These are phyloP conservation scores for Apiospora malaysiana DNA, from an alignment of 2,329 filamentous ascomycete genomes.

Conservation along the genomic window DNA sequence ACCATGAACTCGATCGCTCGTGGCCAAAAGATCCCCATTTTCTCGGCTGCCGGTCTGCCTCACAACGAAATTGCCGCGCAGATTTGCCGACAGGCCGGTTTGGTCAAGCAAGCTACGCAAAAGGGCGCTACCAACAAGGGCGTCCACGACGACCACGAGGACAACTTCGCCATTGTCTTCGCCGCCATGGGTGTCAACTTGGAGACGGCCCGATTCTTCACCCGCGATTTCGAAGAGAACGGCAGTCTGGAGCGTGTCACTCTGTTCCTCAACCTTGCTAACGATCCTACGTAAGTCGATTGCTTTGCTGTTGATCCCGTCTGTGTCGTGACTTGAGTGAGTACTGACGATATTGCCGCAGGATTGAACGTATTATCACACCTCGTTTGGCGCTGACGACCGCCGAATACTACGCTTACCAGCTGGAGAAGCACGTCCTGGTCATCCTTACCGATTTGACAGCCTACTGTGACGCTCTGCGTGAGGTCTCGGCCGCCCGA, in stretches of 20 bases:
- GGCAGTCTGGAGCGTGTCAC: slow-evolving; percentile 97
- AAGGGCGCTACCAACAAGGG: slow-evolving; percentile 86
- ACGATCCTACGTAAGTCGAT: slow-evolving; percentile 86
- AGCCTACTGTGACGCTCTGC: slow-evolving; percentile 97
- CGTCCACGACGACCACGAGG: slow-evolving; percentile 94
- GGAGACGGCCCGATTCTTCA: slow-evolving; percentile 98
- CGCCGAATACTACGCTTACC: slow-evolving; percentile 99
- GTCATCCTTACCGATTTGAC: slow-evolving; percentile 98
- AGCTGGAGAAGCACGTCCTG: slow-evolving; percentile 98
- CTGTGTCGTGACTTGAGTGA: background rate
- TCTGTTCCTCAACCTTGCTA: slow-evolving; percentile 98
- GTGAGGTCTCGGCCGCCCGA: slow-evolving; percentile 96
- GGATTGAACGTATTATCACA: slow-evolving; percentile 99
- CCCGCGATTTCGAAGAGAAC: slow-evolving; percentile 98
- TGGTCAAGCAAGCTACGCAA: slow-evolving; percentile 69
- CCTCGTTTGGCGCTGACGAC: slow-evolving; percentile 97
- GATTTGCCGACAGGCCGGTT: slow-evolving; percentile 94
- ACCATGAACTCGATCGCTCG: slow-evolving; percentile 98
- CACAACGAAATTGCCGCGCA: slow-evolving; percentile 99
- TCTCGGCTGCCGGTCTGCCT: slow-evolving; percentile 96
- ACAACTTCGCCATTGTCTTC: slow-evolving; percentile 99
- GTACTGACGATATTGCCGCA: slow-evolving; percentile 41
- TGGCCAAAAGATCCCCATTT: slow-evolving; percentile 99
- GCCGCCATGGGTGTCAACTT: slow-evolving; percentile 99
- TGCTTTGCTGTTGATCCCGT: background rate